Conservation (phyloP, 257 asterid genomes). For the Nicotiana otophora region DNA sequence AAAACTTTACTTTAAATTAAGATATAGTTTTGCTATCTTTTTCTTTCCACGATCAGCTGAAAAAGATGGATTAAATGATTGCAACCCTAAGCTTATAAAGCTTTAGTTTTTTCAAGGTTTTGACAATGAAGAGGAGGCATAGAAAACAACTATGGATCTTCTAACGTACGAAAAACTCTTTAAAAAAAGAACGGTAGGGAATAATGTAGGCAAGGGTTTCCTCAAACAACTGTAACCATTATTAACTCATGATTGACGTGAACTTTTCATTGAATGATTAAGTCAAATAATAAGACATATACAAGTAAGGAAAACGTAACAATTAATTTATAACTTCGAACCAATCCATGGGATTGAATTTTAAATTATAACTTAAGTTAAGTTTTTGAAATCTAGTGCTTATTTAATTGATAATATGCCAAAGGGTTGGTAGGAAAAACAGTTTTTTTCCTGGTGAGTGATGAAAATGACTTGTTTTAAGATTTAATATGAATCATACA, state of each 20-base stretch:
- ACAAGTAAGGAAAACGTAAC: neutral
- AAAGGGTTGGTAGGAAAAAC: neutral
- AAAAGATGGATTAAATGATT: neutral
- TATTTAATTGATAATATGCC: neutral
- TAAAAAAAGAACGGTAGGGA: slow-evolving; percentile 1
- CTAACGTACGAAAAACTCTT: neutral
- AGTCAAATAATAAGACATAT: slow-evolving; percentile 2
- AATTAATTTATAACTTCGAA: neutral
- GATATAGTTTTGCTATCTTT: neutral
- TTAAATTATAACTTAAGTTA: neutral
- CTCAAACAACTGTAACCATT: neutral
- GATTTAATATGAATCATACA: neutral
- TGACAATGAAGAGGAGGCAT: neutral
- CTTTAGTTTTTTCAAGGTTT: neutral
- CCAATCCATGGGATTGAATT: neutral
- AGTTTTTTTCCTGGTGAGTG: neutral
- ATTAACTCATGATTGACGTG: neutral
- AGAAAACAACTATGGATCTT: neutral
- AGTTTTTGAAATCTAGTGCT: neutral
- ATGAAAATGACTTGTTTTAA: slow-evolving; percentile 4
- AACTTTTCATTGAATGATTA: neutral
- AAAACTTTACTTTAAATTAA: too few species aligned
- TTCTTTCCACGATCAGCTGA: neutral
- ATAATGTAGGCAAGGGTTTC: neutral
- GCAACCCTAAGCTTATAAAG: neutral